Conservation (phyloP, 1,284 basidiomycete species). For the Irpex rosettiformis region DNA sequence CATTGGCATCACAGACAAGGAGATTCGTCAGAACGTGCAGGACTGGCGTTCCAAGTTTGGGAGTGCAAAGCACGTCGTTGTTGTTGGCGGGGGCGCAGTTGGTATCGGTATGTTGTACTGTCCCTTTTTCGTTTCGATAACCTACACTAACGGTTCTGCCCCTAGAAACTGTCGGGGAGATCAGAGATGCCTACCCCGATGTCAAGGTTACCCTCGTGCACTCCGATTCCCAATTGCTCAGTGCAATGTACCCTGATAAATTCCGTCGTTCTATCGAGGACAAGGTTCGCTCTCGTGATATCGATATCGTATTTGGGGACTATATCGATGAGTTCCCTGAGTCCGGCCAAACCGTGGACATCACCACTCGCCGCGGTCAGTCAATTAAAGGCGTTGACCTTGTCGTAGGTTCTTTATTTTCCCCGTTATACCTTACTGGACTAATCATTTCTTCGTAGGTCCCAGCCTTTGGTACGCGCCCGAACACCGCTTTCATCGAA, state of each 20-base stretch:
- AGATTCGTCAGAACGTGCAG: conserved; percentile 36
- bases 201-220: conserved; percentile 69
- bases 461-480: conserved; percentile 42
- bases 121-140: background rate
- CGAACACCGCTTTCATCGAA: conserved; percentile 48
- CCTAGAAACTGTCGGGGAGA: conserved; percentile 55
- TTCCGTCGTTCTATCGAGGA: conserved; percentile 47
- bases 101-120: conserved; percentile 44
- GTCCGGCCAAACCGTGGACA: conserved; percentile 21
- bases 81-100: conserved; percentile 63
- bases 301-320: conserved; percentile 55
- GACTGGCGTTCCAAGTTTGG: conserved; percentile 44
- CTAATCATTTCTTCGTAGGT: conserved; percentile 32
- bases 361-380: conserved; percentile 53
- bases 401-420: conserved; percentile 39
- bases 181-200: conserved; percentile 48
- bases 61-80: conserved; percentile 45
- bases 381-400: conserved; percentile 49
- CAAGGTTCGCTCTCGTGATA: conserved; percentile 38
- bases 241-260: conserved; percentile 51
- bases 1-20: conserved; percentile 40
- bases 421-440: background rate
- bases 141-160: too few relatives aligned
- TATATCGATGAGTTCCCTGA: conserved; percentile 44
- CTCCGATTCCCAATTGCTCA: conserved; percentile 47